phyloP scores from a whole-genome alignment of 306 rosid species.

The Ochetophila trinervis region DNA sequence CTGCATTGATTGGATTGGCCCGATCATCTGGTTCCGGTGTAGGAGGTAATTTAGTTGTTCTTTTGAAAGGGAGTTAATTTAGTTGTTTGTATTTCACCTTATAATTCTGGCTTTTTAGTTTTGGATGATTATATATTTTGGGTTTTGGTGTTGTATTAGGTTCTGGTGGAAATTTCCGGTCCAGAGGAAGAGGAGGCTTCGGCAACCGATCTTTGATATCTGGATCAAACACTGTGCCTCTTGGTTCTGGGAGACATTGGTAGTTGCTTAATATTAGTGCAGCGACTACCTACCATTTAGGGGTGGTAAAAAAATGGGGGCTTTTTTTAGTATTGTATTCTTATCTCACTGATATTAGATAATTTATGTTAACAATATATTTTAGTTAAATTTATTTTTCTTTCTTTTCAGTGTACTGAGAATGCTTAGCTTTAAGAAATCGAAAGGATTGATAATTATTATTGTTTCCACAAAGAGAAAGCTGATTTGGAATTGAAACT shows the following conservation, averaged over 20 bases:
- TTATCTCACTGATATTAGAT: no score
- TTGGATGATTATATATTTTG: constrained; percentile 7
- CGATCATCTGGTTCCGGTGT: constrained; percentile 57
- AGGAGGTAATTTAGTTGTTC: constrained; percentile 44
- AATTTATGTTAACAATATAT: no score
- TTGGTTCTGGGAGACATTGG: constrained; percentile 67
- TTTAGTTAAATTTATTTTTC: no score
- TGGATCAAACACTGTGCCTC: constrained; percentile 70
- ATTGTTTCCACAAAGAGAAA: no score
- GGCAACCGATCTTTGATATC: constrained; percentile 58
- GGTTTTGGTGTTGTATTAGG: constrained; percentile 34
- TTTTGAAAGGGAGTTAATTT: not conserved
- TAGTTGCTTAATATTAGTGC: constrained; percentile 13
- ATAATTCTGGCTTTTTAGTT: not conserved
- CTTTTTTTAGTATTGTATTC: no score
- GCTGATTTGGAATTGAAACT: no score
- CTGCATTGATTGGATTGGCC: constrained; percentile 55
- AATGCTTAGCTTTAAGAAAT: no score
- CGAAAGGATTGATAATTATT: no score
- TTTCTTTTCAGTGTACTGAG: no score
- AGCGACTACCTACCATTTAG: no score
- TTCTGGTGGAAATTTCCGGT: constrained; percentile 61
- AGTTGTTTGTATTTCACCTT: not conserved
- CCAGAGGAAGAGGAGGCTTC: constrained; percentile 78
- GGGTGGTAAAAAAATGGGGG: no score